Percentiles rank a stretch among this genome's conserved stretches.
These are phyloP conservation scores for Annona cherimola DNA, from an alignment of 164 flowering plant species.

Conservation along the genomic window DNA sequence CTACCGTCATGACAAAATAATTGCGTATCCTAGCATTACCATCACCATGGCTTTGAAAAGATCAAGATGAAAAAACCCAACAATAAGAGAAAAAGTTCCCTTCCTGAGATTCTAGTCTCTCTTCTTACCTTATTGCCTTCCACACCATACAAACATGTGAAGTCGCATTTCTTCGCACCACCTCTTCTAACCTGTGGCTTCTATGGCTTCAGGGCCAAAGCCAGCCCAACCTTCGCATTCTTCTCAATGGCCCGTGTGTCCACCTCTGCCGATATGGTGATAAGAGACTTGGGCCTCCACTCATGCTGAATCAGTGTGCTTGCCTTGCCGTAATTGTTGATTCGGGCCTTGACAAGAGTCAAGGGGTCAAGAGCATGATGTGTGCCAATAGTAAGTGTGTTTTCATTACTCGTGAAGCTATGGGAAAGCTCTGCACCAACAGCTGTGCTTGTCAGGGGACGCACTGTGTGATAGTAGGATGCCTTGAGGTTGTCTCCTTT, in stretches of 20 bases:
- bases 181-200: not conserved
- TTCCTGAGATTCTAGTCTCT: not conserved
- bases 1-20: conserved; percentile 13
- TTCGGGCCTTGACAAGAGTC: conserved; percentile 61
- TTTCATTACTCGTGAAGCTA: conserved; percentile 58
- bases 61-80: not conserved
- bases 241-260: conserved; percentile 74
- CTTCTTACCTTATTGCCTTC: conserved; percentile 26
- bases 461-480: conserved; percentile 64
- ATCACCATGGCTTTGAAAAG: not conserved
- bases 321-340: conserved; percentile 67
- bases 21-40: not conserved
- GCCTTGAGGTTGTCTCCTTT: conserved; percentile 61
- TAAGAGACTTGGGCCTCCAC: conserved; percentile 73
- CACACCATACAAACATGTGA: conserved; percentile 5
- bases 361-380: conserved; percentile 72
- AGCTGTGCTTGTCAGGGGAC: conserved; percentile 59
- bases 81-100: conserved; percentile 1
- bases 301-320: conserved; percentile 82
- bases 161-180: not conserved
- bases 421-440: conserved; percentile 80
- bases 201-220: conserved; percentile 71
- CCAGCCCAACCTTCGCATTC: conserved; percentile 73
- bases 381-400: conserved; percentile 70
- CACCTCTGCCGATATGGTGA: conserved; percentile 79